Evolutionary conservation across 331 rosid species (phyloP), one percentile per base, ranked within the genome.

Genomic region (Rhamnella rubrinervis): DNA sequence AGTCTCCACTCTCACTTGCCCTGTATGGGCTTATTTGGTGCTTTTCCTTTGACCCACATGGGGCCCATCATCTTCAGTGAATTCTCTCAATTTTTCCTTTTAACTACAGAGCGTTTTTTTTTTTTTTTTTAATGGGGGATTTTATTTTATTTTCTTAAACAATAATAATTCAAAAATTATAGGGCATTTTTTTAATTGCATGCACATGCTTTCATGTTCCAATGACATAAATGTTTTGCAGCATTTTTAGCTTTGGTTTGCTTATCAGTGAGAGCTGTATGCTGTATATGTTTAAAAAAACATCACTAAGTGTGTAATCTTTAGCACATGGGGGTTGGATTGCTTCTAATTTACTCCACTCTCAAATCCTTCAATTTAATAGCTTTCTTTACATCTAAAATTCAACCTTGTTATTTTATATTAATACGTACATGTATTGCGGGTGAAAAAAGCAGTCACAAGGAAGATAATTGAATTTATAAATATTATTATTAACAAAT

Each of bases 271-370:
- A 75, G 73, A 74, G 69, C 28, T 75, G 76, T 59, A 64, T 52
- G 73, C 35, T 39, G 35, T 31, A 4, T 4, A 31, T 31, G 35
- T 4, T 31, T 31, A 58, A 55, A 6, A 6, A 70, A 63, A 55
- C 53, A 52, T 65, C 23, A 67, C 68, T 76, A 62, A 58, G 62
- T 67, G 68, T 70, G 68, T 75, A 81, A 74, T 86, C 83, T 71
- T 71, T 72, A 51, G 81, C 92, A 77, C 92, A 72, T 89, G 92
- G 76, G 76, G 70, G 70, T 77, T 77, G 75, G 71, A 77, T 89
- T 77, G 75, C 96, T 89, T 89, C 55, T 66, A 63, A 78, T 81
- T 89, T 77, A 85, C 93, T 83, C 87, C 90, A 75, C 81, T 71
- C 53, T 74, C 70, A 8, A n/a, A 59, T 65, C 46, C 75, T 75